Base-by-base conservation (phyloP, 2,329 filamentous ascomycete species). In the Nothophoma quercina region DNA sequence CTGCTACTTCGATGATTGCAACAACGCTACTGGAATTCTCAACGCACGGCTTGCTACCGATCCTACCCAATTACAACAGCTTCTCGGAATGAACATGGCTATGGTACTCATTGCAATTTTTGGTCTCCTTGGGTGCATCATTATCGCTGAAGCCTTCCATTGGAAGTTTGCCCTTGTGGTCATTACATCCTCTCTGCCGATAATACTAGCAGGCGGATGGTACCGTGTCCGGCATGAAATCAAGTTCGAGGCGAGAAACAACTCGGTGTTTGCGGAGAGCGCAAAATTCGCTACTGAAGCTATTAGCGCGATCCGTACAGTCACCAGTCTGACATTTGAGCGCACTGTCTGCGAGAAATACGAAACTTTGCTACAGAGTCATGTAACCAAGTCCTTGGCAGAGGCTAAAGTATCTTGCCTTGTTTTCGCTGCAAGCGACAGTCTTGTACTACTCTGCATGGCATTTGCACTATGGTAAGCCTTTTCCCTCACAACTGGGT, bases 261-360 rank as follows among this genome's bases (percentile, higher is more conserved):
- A 96, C 77, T 91, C 84, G 75, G 87, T 95, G 76, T 82, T 96
- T 18, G 87, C 90, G 1, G 81, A 83, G 30, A 96, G 91, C 50
- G 93, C 93, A 5, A 88, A 86, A 46, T 97, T 89, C 70, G 93
- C 93, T 7, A 96, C 92, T 39, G 93, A 98, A 73, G 91, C 93
- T 34, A 96, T 95, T 30, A 91, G 90, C 1, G 89, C 92, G 7
- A 96, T 97, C 61, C 88, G 93, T 44, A 98, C 93, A 2, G 93
- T 97, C n/a, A 92, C 92, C 7, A 90, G 91, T 5, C 81, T 98
- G 38, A 96, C 92, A 0, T 85, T 93, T 10, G 93, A 98, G 76
- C 75, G 83, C 0, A 90, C 96, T 65, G 90, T 97, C 3, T 83
- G 90, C 66, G 65, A 75, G 4, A 81, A 87, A 41, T 98, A 97